A percentile compares a stretch with the other conserved stretches of the same genome.
These are phyloP conservation scores for Kwoniella europaea DNA, from an alignment of 768 basidiomycete species.

Conservation along the genomic window DNA sequence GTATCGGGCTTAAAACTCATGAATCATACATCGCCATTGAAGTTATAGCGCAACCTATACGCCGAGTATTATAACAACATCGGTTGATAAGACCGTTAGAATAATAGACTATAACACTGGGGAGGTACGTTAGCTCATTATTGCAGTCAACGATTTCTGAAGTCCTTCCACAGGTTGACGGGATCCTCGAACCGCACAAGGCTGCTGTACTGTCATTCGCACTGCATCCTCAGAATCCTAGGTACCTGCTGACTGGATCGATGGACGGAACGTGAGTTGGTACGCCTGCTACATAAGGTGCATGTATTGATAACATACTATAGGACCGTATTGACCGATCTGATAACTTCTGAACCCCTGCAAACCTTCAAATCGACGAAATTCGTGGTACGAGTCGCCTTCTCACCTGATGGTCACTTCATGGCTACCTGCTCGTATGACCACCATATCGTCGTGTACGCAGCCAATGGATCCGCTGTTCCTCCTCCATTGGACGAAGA, in stretches of 20 bases:
- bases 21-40: not conserved
- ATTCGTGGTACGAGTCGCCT: constrained; percentile 50
- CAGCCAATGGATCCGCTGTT: constrained; percentile 11
- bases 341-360: constrained; percentile 46
- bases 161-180: constrained; percentile 41
- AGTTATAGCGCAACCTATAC: constrained; percentile 39
- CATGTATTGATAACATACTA: not conserved
- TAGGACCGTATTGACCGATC: constrained; percentile 52
- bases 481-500: constrained; percentile 26
- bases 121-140: constrained; percentile 37
- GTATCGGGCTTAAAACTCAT: not conserved
- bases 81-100: constrained; percentile 54
- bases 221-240: constrained; percentile 42
- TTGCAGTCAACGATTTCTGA: too few species aligned
- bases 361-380: constrained; percentile 53
- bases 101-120: constrained; percentile 46
- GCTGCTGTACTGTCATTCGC: constrained; percentile 53
- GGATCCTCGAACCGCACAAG: constrained; percentile 46
- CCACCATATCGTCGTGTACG: constrained; percentile 48
- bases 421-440: constrained; percentile 55
- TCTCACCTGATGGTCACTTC: constrained; percentile 47
- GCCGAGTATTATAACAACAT: constrained; percentile 44
- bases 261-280: constrained; percentile 57
- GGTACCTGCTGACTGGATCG: constrained; percentile 54
- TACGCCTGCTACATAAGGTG: too few species aligned